phyloP scores from a whole-genome alignment of 257 asterid genomes.

The Ophiorrhiza pumila region DNA sequence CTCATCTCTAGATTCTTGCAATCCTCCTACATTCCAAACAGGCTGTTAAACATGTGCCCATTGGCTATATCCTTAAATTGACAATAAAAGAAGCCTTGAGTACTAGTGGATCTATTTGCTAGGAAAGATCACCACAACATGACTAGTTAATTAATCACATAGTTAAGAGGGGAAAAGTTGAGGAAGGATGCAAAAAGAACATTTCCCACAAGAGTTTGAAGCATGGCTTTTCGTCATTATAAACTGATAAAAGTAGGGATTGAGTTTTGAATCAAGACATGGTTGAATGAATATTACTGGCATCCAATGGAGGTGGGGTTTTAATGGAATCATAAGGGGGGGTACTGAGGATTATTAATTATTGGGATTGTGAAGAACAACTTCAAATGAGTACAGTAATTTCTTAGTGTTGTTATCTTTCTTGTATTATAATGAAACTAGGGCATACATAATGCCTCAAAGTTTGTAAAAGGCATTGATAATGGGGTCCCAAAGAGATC shows the following conservation, averaged over 20 bases:
- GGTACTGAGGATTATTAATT: constrained; percentile 29
- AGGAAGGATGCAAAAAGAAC: constrained; percentile 21
- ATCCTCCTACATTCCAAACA: neutral
- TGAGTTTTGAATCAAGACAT: neutral
- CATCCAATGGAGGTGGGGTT: constrained; percentile 25
- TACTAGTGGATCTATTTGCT: constrained; percentile 8
- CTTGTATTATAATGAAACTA: neutral
- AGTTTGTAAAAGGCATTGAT: constrained; percentile 37
- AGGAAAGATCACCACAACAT: neutral
- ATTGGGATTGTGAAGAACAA: constrained; percentile 35
- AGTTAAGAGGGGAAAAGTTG: constrained; percentile 19
- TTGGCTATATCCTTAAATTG: neutral
- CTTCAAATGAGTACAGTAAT: constrained; percentile 34
- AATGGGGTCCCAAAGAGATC: constrained; percentile 52
- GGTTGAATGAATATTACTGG: constrained; percentile 2
- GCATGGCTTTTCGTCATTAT: constrained; percentile 12
- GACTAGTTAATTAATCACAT: constrained; percentile 10
- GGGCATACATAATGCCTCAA: constrained; percentile 46
- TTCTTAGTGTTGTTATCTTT: constrained; percentile 3
- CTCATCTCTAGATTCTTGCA: neutral
- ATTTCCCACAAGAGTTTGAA: constrained; percentile 15
- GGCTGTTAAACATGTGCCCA: constrained; percentile 23
- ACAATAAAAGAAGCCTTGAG: neutral
- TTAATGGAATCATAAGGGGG: constrained; percentile 26
- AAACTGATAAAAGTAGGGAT: too few relatives aligned